Conservation (phyloP, 345 rosid genomes). For the Chamaenerion angustifolium region DNA sequence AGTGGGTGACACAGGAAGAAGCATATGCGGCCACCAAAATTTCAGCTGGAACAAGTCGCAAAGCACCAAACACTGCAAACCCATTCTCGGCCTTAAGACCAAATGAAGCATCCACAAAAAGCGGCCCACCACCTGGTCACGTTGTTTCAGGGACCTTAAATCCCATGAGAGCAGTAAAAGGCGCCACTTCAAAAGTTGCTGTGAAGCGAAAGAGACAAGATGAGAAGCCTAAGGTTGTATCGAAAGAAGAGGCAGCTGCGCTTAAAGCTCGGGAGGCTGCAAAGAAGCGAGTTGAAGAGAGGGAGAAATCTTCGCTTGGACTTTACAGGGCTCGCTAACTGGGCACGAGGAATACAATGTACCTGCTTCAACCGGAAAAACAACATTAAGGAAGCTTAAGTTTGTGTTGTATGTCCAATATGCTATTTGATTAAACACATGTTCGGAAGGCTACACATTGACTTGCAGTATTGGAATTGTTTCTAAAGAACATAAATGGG, state of each 20-base stretch:
- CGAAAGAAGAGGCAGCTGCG: conserved; percentile 72
- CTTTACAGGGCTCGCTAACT: conserved; percentile 58
- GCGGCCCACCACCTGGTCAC: conserved; percentile 38
- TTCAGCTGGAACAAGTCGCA: conserved; percentile 23
- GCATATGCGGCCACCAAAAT: conserved; percentile 43
- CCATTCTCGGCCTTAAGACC: conserved; percentile 18
- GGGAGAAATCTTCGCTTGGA: conserved; percentile 83
- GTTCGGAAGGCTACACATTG: too few species aligned
- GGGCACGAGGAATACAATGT: background rate
- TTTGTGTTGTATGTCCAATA: too few species aligned
- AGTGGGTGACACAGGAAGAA: conserved; percentile 77
- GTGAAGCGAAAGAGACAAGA: conserved; percentile 64
- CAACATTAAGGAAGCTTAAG: too few species aligned
- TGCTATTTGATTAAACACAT: too few species aligned
- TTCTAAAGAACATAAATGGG: too few species aligned
- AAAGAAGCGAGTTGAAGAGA: conserved; percentile 75
- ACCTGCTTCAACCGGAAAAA: too few species aligned
- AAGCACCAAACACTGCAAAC: conserved; percentile 25
- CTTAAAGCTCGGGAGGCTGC: conserved; percentile 93
- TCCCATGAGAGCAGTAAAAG: conserved; percentile 53
- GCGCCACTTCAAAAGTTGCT: conserved; percentile 44
- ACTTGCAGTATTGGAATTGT: too few species aligned
- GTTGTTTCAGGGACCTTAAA: conserved; percentile 50
- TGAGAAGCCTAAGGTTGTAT: conserved; percentile 46
- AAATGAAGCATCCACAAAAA: conserved; percentile 20